phyloP scores from a whole-genome alignment of 1,139 yeast species.

The Yarrowia galli region DNA sequence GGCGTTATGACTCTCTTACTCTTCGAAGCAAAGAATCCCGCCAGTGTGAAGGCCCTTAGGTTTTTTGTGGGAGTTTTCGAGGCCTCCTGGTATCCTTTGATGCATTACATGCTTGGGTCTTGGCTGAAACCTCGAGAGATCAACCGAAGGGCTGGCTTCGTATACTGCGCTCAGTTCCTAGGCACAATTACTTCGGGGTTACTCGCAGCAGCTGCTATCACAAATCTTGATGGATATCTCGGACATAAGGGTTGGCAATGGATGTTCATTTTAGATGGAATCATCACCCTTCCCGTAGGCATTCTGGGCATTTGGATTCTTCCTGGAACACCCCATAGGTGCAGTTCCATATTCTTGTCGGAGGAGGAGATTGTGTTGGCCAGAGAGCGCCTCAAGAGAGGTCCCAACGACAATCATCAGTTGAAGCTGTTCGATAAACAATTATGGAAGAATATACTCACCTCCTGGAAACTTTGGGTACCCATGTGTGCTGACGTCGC shows the following conservation, averaged over 20 bases:
- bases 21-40: slow-evolving; percentile 57
- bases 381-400: slow-evolving; percentile 56
- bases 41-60: slow-evolving; percentile 62
- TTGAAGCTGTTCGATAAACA: slow-evolving; percentile 40
- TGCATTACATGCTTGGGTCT: slow-evolving; percentile 66
- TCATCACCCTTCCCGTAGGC: slow-evolving; percentile 64
- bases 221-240: slow-evolving; percentile 55
- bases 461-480: slow-evolving; percentile 58
- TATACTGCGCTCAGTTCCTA: slow-evolving; percentile 60
- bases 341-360: slow-evolving; percentile 60
- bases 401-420: slow-evolving; percentile 6
- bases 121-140: slow-evolving; percentile 68
- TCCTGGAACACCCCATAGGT: slow-evolving; percentile 70
- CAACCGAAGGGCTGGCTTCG: slow-evolving; percentile 65
- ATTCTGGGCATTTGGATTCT: slow-evolving; percentile 65
- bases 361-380: slow-evolving; percentile 73
- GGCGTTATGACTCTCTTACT: slow-evolving; percentile 66
- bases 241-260: slow-evolving; percentile 45
- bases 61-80: slow-evolving; percentile 68
- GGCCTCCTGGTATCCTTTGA: slow-evolving; percentile 65
- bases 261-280: slow-evolving; percentile 49
- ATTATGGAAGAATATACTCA: slow-evolving; percentile 57
- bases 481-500: slow-evolving; percentile 52
- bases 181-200: slow-evolving; percentile 54
- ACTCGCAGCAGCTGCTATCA: slow-evolving; percentile 59